Base-by-base conservation (phyloP, 176 grass and related monocot species). In the Zizania latifolia region DNA sequence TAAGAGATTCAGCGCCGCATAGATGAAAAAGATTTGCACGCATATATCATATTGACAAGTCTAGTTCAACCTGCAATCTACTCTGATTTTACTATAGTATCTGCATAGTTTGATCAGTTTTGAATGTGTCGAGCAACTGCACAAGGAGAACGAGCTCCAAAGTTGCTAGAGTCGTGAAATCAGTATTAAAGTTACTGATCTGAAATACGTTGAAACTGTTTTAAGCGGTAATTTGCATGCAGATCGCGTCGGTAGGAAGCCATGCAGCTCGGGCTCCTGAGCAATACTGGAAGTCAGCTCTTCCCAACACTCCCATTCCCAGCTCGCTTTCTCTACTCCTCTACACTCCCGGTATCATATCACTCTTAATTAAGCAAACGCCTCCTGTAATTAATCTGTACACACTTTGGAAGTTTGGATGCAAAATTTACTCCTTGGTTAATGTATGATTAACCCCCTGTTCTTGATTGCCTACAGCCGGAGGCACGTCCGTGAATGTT, bases 291-390 rank as follows among this genome's bases (percentile, higher is more conserved):
- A 70, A 79, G 31, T 80, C 88, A 33, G 78, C 77, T 68, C 78
- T 93, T 44, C 88, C 84, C 13, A 56, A 76, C 73, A 85, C 84
- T 24, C 81, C 84, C 69, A 93, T 93, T 81, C 91, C 84, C 4
- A 76, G 63, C 36, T 80, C 91, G 53, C 76, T 93, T 68, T 78
- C 75, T 38, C 78, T 75, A 40, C 81, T 81, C 19, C 79, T 93
- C 8, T 68, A 36, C 36, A 32, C 77, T 21, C 68, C 17, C 65
- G 80, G 87, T 89, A 77, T 11, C 29, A 15, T 14, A 31, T 43
- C 19, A 32, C 27, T n/a, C n/a, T n/a, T n/a, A 21, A 53, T 34
- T 10, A 31, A 44, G 39, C 26, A 71, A 5, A 17, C 43, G 28
- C 2, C 34, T 81, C n/a, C n/a, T 70, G 15, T 3, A 5, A n/a